Base-by-base conservation (phyloP, 192 early-diverging fungal species). In the Diversispora eburnea region DNA sequence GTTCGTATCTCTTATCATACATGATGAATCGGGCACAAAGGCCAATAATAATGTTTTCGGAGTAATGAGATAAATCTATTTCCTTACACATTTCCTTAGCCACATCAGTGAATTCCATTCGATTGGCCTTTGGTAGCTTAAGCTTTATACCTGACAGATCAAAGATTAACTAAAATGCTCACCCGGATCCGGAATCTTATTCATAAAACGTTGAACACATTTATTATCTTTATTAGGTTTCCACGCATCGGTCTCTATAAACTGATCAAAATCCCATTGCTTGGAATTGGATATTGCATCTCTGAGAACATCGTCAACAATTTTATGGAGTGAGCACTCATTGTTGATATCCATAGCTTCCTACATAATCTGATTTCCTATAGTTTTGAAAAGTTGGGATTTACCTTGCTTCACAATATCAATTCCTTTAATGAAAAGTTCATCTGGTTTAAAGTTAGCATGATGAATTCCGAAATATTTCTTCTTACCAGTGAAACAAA, bases 401-500 rank as follows among this genome's bases (percentile, higher is more conserved):
- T 67, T 47, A 10, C 48, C 66, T 8, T 52, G 45, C n/a, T 67
- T 67, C 22, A 67, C 48, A 67, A 2, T 67, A 67, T 67, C 48
- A n/a, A 67, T 52, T 43, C 66, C 66, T 67, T 19, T 47, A 5
- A 49, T 67, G 22, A 67, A 67, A 52, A 46, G 66, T 0, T 68
- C n/a, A 9, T 52, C 6, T 19, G 46, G 66, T 19, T n/a, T 68
- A 5, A 68, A 68, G 10, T 68, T 48, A 17, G 20, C 13, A 15
- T 41, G 5, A 67, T 67, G 65, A 0, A n/a, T 9, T 13, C 65
- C 65, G 0, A 48, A 67, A 49, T 67, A 67, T 67, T 67, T 67
- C 47, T 67, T 67, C 15, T 67, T 67, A 0, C 47, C 65, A 7
- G 65, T 67, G 5, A 67, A 67, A 6, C 5, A 15, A 5, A 67